Conservation (phyloP, 2,329 filamentous ascomycete species). For the Trichoderma sp. region DNA sequence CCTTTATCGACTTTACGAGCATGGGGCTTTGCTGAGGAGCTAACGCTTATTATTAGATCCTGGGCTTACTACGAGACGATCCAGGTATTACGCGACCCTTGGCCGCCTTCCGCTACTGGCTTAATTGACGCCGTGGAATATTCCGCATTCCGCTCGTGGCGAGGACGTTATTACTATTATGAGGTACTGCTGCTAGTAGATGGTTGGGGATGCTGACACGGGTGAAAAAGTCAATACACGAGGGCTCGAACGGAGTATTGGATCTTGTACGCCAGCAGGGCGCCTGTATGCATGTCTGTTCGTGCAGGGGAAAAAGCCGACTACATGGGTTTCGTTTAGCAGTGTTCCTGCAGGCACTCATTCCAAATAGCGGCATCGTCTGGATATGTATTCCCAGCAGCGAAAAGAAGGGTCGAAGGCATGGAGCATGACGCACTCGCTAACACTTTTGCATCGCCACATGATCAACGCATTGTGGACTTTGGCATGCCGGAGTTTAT, state of each 20-base stretch:
- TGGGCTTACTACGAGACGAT: not conserved
- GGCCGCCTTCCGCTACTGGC: not conserved
- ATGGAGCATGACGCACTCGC: not conserved
- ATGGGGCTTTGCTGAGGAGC: not conserved
- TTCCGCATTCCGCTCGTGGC: not conserved
- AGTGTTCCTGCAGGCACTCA: not conserved
- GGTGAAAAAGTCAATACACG: conserved; percentile 1
- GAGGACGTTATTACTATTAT: not conserved
- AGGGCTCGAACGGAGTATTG: not conserved
- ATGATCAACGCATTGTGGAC: conserved; percentile 16
- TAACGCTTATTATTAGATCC: conserved; percentile 1
- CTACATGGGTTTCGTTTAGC: not conserved
- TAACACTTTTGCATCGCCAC: conserved; percentile 4
- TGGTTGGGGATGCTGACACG: not conserved
- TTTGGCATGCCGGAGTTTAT: not conserved
- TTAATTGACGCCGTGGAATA: not conserved
- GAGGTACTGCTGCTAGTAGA: not conserved
- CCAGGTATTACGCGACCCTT: not conserved
- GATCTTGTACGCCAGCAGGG: not conserved
- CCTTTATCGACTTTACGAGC: not conserved
- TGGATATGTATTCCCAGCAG: not conserved
- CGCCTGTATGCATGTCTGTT: not conserved
- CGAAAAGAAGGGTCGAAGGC: not conserved
- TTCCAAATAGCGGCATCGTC: not conserved
- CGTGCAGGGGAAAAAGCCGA: not conserved